Evolutionary conservation across 345 rosid species (phyloP).

Genomic region (Dipteronia sinensis): DNA sequence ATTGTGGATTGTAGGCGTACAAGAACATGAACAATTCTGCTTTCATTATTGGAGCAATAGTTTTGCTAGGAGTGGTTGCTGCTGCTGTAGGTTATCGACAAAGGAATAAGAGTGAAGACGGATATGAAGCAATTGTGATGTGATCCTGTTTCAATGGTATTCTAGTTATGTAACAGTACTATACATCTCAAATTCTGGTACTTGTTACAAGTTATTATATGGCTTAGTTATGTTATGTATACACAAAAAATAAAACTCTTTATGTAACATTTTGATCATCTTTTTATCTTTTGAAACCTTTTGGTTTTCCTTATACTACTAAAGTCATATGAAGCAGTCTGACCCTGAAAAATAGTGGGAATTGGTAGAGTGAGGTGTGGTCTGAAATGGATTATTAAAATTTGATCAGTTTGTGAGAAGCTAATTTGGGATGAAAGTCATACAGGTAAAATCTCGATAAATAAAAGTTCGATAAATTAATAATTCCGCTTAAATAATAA

Average conservation of each 20-base stretch:
- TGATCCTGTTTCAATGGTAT: constrained; percentile 10
- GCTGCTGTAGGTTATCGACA: constrained; percentile 26
- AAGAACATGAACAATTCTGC: constrained; percentile 17
- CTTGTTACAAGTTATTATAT: background rate
- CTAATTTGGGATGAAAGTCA: too few species aligned
- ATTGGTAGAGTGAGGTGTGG: too few species aligned
- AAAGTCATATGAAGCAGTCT: too few species aligned
- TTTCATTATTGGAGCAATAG: constrained; percentile 25
- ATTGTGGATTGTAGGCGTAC: constrained; percentile 17
- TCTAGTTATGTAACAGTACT: background rate
- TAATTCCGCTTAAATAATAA: too few species aligned
- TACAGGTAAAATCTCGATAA: too few species aligned
- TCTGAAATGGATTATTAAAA: too few species aligned
- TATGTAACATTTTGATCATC: too few species aligned
- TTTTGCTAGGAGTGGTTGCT: constrained; percentile 30
- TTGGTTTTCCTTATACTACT: too few species aligned
- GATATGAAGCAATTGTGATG: constrained; percentile 45
- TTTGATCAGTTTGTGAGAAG: too few species aligned
- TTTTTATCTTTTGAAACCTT: too few species aligned
- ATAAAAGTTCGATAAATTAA: too few species aligned
- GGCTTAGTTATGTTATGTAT: background rate
- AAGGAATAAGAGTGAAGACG: constrained; percentile 38
- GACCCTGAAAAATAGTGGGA: too few species aligned
- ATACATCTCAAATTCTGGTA: background rate
- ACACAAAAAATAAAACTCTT: background rate